phyloP scores from a whole-genome alignment of 441 rosid species.

The Biscutella laevigata region DNA sequence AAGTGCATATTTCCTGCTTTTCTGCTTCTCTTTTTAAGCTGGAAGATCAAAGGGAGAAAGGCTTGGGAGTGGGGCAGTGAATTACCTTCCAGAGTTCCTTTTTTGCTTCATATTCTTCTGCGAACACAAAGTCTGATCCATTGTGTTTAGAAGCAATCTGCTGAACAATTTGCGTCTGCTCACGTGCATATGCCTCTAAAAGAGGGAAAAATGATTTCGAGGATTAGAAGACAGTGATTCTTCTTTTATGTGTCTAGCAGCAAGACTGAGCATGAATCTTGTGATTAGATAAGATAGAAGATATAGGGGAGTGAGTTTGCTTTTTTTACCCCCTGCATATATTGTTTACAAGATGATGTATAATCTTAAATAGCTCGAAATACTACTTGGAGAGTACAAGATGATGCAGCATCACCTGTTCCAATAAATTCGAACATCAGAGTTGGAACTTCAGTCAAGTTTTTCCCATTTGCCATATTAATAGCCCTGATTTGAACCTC shows the following conservation, averaged over 20 bases:
- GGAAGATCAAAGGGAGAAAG: not conserved
- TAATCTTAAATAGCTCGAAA: not conserved
- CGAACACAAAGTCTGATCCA: conserved; percentile 79
- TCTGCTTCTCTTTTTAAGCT: not conserved
- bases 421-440: conserved; percentile 90
- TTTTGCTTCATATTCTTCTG: conserved; percentile 76
- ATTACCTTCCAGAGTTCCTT: conserved; percentile 89
- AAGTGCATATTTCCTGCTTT: not conserved
- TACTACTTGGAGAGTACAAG: conserved; percentile 3
- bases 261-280: not conserved
- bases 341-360: not conserved
- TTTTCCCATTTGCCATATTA: conserved; percentile 82
- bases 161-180: conserved; percentile 79
- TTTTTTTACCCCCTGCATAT: not conserved
- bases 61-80: not conserved
- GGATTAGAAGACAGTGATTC: not conserved
- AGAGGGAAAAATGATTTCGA: conserved; percentile 3
- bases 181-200: conserved; percentile 75
- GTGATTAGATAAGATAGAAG: not conserved
- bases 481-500: conserved; percentile 80
- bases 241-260: not conserved
- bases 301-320: not conserved
- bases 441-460: conserved; percentile 71
- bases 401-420: conserved; percentile 45
- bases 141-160: conserved; percentile 70